Evolutionary conservation across 176 grass and related monocot species (phyloP), one percentile per base, ranked within the genome.

Genomic region (Neostapfia colusana): DNA sequence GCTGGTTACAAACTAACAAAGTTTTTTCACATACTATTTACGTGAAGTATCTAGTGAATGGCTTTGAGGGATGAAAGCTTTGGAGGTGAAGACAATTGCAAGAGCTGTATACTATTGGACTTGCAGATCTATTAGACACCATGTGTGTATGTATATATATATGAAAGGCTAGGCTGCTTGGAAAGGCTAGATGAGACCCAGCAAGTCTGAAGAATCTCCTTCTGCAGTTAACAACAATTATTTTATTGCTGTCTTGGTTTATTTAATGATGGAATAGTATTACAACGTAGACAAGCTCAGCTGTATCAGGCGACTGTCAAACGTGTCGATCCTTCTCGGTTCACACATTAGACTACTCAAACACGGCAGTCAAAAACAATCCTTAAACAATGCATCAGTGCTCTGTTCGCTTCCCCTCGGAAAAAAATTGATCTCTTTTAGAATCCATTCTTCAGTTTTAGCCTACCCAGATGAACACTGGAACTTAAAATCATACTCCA

Each of bases 351-450:
- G 46, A 81, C 59, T 77, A 77, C 40, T 65, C 64, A 72, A 48
- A 28, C 40, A 88, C 81, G 81, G 81, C 86, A 76, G 56, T 84
- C 55, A 80, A 80, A 84, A 80, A 85, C 9, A 84, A 72, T 85
- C 60, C 58, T 81, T 81, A 80, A 81, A 54, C 51, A 84, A 49
- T 66, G 75, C 64, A 80, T 24, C 76, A 58, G 46, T 88, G 53
- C 31, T 31, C 31, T 31, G 31, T 10, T 21, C 8, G 70, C 55
- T 58, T 26, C 55, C 54, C 23, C 12, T 5, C 48, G 4, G 2
- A 20, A 8, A 56, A 10, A 56, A 31, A 31, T 3, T 31, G 31
- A 46, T 3, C 39, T 8, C 21, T 11, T 64, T 8, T 39, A 49
- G 49, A 78, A 31, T 67, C 49, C 51, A 15, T 73, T 71, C 65